These are phyloP conservation scores for Leccinum ochraceum DNA, from an alignment of 768 basidiomycete species.

Conservation along the genomic window DNA sequence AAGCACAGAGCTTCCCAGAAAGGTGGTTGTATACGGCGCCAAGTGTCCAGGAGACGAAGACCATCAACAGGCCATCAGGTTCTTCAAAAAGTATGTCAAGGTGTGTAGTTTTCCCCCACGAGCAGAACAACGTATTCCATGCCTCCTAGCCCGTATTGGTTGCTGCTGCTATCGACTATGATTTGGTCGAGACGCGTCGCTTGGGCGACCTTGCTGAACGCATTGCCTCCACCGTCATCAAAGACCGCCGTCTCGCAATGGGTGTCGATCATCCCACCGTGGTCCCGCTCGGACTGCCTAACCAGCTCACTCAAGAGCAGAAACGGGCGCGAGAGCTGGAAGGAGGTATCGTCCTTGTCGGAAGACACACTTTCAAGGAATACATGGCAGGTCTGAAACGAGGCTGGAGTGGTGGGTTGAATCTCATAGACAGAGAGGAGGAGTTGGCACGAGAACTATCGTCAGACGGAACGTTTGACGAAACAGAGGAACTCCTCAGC, in stretches of 20 bases:
- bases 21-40: slow-evolving; percentile 81
- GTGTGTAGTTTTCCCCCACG: slow-evolving; percentile 46
- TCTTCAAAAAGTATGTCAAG: slow-evolving; percentile 98
- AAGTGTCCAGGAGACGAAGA: slow-evolving; percentile 98
- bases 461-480: slow-evolving; percentile 78
- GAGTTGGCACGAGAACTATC: slow-evolving; percentile 64
- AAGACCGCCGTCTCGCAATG: slow-evolving; percentile 63
- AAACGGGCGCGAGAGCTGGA: slow-evolving; percentile 60
- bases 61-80: slow-evolving; percentile 75
- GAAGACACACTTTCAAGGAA: slow-evolving; percentile 92
- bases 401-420: slow-evolving; percentile 80
- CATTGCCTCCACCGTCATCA: slow-evolving; percentile 71
- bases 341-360: slow-evolving; percentile 86
- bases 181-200: slow-evolving; percentile 74
- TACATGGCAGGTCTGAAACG: slow-evolving; percentile 83
- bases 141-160: slow-evolving; percentile 80
- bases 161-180: slow-evolving; percentile 93
- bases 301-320: slow-evolving; percentile 52
- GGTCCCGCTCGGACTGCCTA: slow-evolving; percentile 48
- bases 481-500: slow-evolving; percentile 43
- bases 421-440: slow-evolving; percentile 72
- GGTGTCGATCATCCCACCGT: slow-evolving; percentile 59
- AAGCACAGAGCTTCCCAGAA: slow-evolving; percentile 67
- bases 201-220: slow-evolving; percentile 84
- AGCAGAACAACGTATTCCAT: slow-evolving; percentile 4